These are phyloP conservation scores for Magnaporthiopsis incrustans DNA, from an alignment of 2,329 filamentous ascomycete genomes.

Conservation along the genomic window DNA sequence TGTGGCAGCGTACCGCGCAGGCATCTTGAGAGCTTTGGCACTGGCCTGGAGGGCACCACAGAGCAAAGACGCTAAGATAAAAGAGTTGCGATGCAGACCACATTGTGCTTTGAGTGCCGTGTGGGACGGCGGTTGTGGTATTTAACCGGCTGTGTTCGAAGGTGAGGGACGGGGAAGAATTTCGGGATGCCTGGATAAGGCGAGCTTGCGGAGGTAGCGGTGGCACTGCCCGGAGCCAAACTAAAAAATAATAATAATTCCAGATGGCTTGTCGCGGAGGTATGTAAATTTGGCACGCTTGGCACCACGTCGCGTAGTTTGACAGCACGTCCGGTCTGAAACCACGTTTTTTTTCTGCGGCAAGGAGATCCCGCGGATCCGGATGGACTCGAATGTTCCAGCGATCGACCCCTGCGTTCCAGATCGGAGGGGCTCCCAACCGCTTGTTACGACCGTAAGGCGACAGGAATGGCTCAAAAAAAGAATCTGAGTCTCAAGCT, in stretches of 20 bases:
- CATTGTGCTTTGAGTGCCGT: slow-evolving; percentile 29
- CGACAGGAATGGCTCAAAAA: neutral
- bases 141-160: slow-evolving; percentile 1
- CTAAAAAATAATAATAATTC: neutral
- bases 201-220: neutral
- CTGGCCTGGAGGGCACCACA: slow-evolving; percentile 40
- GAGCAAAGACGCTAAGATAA: slow-evolving; percentile 47
- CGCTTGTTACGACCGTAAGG: neutral
- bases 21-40: slow-evolving; percentile 39
- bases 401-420: neutral
- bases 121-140: neutral
- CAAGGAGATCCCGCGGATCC: neutral
- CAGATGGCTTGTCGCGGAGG: neutral
- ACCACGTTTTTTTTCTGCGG: neutral
- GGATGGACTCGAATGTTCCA: neutral
- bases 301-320: neutral
- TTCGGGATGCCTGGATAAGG: neutral
- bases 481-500: neutral
- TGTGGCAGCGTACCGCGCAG: slow-evolving; percentile 41
- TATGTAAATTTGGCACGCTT: neutral
- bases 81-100: slow-evolving; percentile 46
- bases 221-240: neutral
- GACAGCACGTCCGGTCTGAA: neutral
- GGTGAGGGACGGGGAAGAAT: neutral
- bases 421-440: neutral